Evolutionary conservation across 495 filamentous ascomycete species (phyloP), one percentile per base, ranked within the genome.

Genomic region (Xeromyces bisporus): DNA sequence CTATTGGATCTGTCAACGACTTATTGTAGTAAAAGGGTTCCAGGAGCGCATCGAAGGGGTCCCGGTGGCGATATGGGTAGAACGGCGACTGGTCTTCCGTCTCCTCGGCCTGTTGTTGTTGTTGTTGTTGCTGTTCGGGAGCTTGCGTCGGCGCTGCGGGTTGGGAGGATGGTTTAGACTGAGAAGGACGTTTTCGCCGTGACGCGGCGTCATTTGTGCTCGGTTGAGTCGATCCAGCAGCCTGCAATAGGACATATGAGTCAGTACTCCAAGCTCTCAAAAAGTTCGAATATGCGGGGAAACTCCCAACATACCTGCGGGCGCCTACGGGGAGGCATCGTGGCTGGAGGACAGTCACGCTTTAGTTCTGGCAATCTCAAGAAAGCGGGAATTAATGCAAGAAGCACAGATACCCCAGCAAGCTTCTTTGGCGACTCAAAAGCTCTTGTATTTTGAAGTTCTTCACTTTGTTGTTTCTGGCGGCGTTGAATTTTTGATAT

Each of bases 21-120:
- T 96, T 99, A 33, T 81, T 86, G 42, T 87, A 83, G 55, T 99
- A 99, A 50, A 96, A 93, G 0, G 89, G 89, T 55, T 92, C 75
- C 25, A 96, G 62, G 9, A 94, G 70, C 31, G 83, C 82, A 55
- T 93, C 80, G 45, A 93, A 93, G 6, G 57, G 56, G 42, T 66
- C 55, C 14, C 50, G 46, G 27, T 49, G 47, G 40, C 49, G 47
- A 41, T 54, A 56, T n/a, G 40, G 36, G 20, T 28, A 13, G 30
- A 15, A 20, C n/a, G 23, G 32, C 31, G 18, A 14, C 18, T 35
- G 25, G 3, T 15, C 29, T 23, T 35, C 18, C 24, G 29, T 30
- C 30, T 36, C 29, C n/a, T 23, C 31, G 31, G 39, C 34, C 18
- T 18, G 21, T 17, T 36, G 34, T 7, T 10, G 9, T 3, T 28